Conservation (phyloP, 176 grass and related monocot species). For the Zoysia japonica region DNA sequence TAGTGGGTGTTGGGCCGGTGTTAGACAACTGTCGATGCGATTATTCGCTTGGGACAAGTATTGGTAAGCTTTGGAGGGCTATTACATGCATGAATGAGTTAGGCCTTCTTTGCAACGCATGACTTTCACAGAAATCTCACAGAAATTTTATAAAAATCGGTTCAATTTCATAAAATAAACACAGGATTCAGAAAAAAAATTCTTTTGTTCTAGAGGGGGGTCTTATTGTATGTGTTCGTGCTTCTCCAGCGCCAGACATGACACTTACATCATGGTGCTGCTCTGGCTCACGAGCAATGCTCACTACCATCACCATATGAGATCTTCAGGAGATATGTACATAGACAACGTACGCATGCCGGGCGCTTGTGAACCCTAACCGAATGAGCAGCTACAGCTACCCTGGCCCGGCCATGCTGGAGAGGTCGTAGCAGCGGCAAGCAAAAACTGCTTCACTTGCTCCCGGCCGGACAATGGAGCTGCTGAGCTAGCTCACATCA, state of each 20-base stretch:
- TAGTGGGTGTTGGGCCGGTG: conserved; percentile 3
- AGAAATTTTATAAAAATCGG: too few species aligned
- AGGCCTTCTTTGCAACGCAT: too few species aligned
- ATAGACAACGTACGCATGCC: background rate
- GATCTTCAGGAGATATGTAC: background rate
- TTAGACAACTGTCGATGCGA: background rate
- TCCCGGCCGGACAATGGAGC: background rate
- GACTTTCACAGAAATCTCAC: too few species aligned
- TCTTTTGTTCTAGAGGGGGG: too few species aligned
- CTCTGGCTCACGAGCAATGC: background rate
- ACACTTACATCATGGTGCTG: too few species aligned
- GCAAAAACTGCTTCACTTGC: background rate
- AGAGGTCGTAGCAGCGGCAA: background rate
- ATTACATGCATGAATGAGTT: background rate
- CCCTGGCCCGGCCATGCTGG: background rate
- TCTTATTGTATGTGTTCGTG: background rate
- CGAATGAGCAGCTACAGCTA: background rate
- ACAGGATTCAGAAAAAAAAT: too few species aligned
- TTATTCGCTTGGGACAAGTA: conserved; percentile 8
- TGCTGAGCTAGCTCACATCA: background rate
- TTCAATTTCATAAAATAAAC: too few species aligned
- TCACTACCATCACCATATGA: background rate
- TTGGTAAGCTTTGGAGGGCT: background rate
- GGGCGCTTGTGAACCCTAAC: background rate
- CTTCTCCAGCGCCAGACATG: background rate